phyloP scores from a whole-genome alignment of 2,329 filamentous ascomycete species.

The Furcasterigmium sp. region DNA sequence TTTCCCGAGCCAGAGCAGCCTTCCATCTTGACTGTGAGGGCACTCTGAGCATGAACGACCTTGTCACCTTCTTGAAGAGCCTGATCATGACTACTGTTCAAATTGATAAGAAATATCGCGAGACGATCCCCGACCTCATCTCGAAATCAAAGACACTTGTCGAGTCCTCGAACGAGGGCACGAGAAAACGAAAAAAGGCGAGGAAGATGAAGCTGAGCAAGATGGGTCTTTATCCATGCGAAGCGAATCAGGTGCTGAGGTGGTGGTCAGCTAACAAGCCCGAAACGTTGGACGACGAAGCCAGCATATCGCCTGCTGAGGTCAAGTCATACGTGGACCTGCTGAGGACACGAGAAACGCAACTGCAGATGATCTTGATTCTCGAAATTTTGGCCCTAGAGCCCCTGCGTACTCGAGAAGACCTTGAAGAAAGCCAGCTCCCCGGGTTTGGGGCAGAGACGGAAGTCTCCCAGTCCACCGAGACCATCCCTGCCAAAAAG shows the following conservation, averaged over 20 bases:
- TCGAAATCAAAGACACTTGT: slow-evolving; percentile 48
- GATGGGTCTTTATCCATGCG: slow-evolving; percentile 61
- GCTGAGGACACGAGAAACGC: slow-evolving; percentile 69
- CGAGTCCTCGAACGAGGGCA: slow-evolving; percentile 47
- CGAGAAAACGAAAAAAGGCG: slow-evolving; percentile 44
- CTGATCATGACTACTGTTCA: slow-evolving; percentile 61
- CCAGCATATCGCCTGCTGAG: slow-evolving; percentile 41
- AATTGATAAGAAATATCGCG: slow-evolving; percentile 77
- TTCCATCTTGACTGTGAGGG: slow-evolving; percentile 61
- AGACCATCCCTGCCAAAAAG: slow-evolving; percentile 41
- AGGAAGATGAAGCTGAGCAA: slow-evolving; percentile 65
- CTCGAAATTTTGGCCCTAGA: slow-evolving; percentile 72
- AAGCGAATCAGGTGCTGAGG: slow-evolving; percentile 57
- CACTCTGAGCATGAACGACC: slow-evolving; percentile 54
- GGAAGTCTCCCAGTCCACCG: slow-evolving; percentile 22
- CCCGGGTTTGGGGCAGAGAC: slow-evolving; percentile 36
- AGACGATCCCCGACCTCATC: slow-evolving; percentile 60
- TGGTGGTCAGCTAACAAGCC: slow-evolving; percentile 66
- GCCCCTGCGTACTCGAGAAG: slow-evolving; percentile 35
- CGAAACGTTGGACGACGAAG: slow-evolving; percentile 38
- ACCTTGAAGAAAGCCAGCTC: slow-evolving; percentile 38
- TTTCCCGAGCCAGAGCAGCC: slow-evolving; percentile 68
- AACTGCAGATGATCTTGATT: slow-evolving; percentile 74
- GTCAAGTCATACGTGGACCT: slow-evolving; percentile 59
- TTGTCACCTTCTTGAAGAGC: slow-evolving; percentile 64